Conservation (phyloP, 805 yeast species). For the Torulaspora quercuum region DNA sequence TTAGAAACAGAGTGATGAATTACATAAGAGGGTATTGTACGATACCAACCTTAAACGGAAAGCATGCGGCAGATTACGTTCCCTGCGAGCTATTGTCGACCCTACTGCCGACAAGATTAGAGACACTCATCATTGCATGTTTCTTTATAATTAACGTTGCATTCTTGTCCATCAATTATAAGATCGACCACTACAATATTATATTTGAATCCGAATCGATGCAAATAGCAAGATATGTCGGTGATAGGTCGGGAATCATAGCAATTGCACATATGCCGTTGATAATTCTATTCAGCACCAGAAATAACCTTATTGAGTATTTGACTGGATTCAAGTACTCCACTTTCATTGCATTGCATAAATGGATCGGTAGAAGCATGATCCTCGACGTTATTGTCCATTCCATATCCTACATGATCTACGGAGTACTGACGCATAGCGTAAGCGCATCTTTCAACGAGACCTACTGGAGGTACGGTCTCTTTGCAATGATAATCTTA, state of each 20-base stretch:
- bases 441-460: conserved; percentile 12
- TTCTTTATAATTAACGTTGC: conserved; percentile 20
- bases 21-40: conserved; percentile 19
- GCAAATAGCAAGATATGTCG: conserved; percentile 34
- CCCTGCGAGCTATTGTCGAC: conserved; percentile 13
- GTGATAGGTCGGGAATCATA: conserved; percentile 48
- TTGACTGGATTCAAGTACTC: conserved; percentile 62
- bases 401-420: conserved; percentile 39
- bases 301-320: conserved; percentile 63
- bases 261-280: conserved; percentile 50
- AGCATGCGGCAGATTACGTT: conserved; percentile 23
- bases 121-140: conserved; percentile 18
- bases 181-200: conserved; percentile 19
- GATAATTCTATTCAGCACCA: conserved; percentile 60
- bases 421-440: conserved; percentile 29
- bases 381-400: conserved; percentile 41
- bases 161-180: conserved; percentile 15
- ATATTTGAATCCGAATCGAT: conserved; percentile 14
- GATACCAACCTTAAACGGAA: conserved; percentile 18
- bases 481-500: conserved; percentile 35
- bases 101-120: conserved; percentile 26
- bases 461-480: conserved; percentile 43
- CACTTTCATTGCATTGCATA: conserved; percentile 64
- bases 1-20: conserved; percentile 11
- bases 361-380: conserved; percentile 47